Conservation (phyloP, 2,329 filamentous ascomycete genomes). For the Colletotrichum musae region DNA sequence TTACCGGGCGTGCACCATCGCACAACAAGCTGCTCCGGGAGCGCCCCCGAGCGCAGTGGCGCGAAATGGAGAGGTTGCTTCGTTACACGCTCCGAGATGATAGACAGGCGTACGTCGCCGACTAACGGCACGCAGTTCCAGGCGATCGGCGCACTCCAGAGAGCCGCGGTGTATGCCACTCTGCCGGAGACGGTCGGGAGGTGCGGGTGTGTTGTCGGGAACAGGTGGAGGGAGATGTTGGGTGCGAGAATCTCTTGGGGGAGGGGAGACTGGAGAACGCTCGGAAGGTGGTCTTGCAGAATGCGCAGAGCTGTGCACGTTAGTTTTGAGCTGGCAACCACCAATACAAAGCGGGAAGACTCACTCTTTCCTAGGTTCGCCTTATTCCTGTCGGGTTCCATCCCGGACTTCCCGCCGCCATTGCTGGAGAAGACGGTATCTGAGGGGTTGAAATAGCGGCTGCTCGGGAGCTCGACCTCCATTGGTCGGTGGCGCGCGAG, state of each 20-base stretch:
- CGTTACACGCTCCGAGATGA: conserved; percentile 91
- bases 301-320: conserved; percentile 69
- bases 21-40: conserved; percentile 87
- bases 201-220: conserved; percentile 85
- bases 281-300: conserved; percentile 77
- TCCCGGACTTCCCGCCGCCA: conserved; percentile 38
- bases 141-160: conserved; percentile 96
- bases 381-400: conserved; percentile 68
- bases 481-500: conserved; percentile 20
- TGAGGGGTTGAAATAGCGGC: conserved; percentile 40
- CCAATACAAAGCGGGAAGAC: conserved; percentile 44
- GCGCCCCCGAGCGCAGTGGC: conserved; percentile 66
- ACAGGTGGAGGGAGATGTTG: conserved; percentile 79
- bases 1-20: conserved; percentile 82
- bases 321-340: conserved; percentile 1
- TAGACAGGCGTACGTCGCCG: conserved; percentile 89
- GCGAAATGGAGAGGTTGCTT: conserved; percentile 67
- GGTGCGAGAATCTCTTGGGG: conserved; percentile 84
- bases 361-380: conserved; percentile 75
- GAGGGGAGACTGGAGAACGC: conserved; percentile 75
- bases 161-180: conserved; percentile 87
- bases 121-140: conserved; percentile 95
- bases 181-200: conserved; percentile 93
- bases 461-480: conserved; percentile 18
- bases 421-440: conserved; percentile 23